Conservation (phyloP, 306 rosid species). For the Sphenostylis stenocarpa region DNA sequence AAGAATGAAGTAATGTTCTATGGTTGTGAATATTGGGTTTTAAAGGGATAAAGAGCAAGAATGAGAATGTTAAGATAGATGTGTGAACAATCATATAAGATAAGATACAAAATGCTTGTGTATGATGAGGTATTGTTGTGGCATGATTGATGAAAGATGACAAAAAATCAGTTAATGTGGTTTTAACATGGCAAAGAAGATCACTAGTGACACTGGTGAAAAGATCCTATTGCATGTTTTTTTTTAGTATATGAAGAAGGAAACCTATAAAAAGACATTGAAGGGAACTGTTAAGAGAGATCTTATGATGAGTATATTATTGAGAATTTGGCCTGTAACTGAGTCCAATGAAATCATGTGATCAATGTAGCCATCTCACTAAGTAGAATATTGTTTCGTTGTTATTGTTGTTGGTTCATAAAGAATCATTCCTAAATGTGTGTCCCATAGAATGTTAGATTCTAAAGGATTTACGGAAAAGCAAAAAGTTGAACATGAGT, state of each 20-base stretch:
- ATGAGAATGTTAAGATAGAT: neutral
- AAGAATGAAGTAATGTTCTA: neutral
- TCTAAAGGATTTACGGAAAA: constrained; percentile 9
- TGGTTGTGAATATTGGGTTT: neutral
- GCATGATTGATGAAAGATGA: neutral
- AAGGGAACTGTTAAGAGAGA: neutral
- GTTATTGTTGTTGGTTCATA: neutral
- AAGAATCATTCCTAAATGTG: neutral
- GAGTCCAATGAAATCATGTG: too few species aligned
- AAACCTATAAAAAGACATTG: neutral
- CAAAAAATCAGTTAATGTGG: neutral
- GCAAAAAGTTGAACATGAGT: constrained; percentile 17
- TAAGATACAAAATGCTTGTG: neutral
- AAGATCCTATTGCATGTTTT: neutral
- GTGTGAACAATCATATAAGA: neutral
- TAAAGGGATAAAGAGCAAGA: neutral
- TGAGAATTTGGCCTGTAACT: neutral
- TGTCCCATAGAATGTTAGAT: neutral
- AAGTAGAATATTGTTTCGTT: neutral
- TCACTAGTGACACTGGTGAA: neutral
- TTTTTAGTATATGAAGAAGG: neutral
- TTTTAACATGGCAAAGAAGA: neutral
- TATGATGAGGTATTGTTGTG: neutral
- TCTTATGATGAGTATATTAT: neutral
- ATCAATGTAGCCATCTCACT: neutral